Evolutionary conservation across 2,329 filamentous ascomycete species (phyloP).

Genomic region (Ascochyta viciae-villosae): DNA sequence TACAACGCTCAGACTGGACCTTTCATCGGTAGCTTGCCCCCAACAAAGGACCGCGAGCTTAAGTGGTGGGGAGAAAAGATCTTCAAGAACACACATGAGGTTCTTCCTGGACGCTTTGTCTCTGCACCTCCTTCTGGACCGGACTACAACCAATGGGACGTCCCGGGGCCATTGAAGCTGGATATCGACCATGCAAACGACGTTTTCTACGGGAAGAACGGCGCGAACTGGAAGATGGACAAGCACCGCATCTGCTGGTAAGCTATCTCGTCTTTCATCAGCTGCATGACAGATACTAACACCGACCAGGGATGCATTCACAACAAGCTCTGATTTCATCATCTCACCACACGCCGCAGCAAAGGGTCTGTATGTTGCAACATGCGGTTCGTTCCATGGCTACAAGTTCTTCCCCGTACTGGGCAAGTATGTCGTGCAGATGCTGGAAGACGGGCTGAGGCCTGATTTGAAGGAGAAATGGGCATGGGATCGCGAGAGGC

Average conservation of each 20-base stretch:
- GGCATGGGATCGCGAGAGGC: conserved; percentile 65
- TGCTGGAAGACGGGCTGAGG: conserved; percentile 52
- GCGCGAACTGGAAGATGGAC: conserved; percentile 64
- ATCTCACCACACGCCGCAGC: conserved; percentile 59
- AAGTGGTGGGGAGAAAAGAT: conserved; percentile 48
- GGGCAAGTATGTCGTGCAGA: conserved; percentile 61
- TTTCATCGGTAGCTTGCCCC: conserved; percentile 43
- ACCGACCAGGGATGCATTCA: conserved; percentile 67
- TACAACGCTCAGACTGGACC: conserved; percentile 40
- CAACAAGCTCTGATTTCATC: conserved; percentile 62
- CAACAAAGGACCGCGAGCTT: conserved; percentile 43
- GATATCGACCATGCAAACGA: conserved; percentile 65
- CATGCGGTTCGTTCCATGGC: conserved; percentile 66
- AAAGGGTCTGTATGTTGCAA: conserved; percentile 61
- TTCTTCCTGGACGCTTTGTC: conserved; percentile 58
- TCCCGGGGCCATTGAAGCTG: conserved; percentile 62
- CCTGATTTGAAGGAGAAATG: conserved; percentile 67
- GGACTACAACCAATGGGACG: conserved; percentile 70
- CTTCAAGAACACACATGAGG: conserved; percentile 44
- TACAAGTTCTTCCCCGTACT: conserved; percentile 68
- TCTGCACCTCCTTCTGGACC: conserved; percentile 63
- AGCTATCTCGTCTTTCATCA: conserved; percentile 10
- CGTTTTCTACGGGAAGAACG: conserved; percentile 66
- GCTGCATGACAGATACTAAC: conserved; percentile 34
- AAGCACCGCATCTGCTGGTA: conserved; percentile 73